Base-by-base conservation (phyloP, 2,329 filamentous ascomycete species). In the Colletotrichum filicis region DNA sequence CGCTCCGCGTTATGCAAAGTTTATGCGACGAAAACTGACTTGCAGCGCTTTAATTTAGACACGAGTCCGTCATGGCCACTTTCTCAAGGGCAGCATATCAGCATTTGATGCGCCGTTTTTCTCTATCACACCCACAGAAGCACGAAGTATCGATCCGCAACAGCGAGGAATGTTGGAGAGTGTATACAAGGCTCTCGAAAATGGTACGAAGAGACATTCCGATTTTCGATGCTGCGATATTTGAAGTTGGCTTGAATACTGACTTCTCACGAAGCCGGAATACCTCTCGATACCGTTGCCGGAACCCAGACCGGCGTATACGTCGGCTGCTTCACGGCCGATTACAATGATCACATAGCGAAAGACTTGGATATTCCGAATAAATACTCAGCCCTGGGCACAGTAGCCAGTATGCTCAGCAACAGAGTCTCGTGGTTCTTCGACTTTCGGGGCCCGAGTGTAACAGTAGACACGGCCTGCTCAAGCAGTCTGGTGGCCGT, bases 391-490 rank as follows among this genome's bases (percentile, higher is more conserved):
- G 77, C 76, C 1, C 80, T 79, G 2, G 82, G 82, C 0, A 79
- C 75, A 2, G 77, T 75, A 5, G 72, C 75, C 1, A 77, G 76
- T 53, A 81, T 83, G 37, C 68, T 83, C 6, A 78, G 80, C 4
- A 83, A 84, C 64, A 76, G 83, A 9, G 74, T 82, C 11, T 81
- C 80, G n/a, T 84, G 82, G 75, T 80, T 78, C 57, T 83, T 83
- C 67, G 78, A 84, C 46, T 75, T 81, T 42, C 74, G 75, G 2
- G 81, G 81, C 0, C 79, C 81, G 0, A 80, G 78, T 35, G 75
- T 81, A 46, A 82, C 80, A 4, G 76, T 84, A n/a, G 82, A 85
- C 59, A 84, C 83, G 6, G 83, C 82, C 2, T 85, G 83, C 65
- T 83, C 81, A 0, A 79, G 79, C 4, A 80, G 78, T 53, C 66